phyloP scores from a whole-genome alignment of 495 filamentous ascomycete genomes.

The Penicillium desertorum region DNA sequence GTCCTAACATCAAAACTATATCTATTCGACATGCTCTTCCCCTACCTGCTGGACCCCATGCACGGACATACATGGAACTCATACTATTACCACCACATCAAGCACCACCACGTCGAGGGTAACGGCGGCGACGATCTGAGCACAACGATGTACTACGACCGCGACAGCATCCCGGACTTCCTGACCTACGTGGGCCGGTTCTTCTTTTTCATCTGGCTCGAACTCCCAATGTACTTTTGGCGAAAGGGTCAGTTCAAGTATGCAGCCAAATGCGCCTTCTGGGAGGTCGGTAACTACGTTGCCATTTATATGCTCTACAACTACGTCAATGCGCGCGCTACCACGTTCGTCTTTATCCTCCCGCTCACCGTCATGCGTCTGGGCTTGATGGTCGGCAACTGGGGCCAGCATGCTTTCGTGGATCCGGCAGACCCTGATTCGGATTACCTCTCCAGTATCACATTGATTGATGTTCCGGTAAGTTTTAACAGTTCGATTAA shows the following conservation, averaged over 20 bases:
- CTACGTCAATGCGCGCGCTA: conserved; percentile 50
- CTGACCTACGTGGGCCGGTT: conserved; percentile 70
- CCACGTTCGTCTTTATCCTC: conserved; percentile 59
- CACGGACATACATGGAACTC: conserved; percentile 83
- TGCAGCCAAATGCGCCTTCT: conserved; percentile 53
- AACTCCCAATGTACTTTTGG: conserved; percentile 71
- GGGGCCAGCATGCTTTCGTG: conserved; percentile 74
- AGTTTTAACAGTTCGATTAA: conserved; percentile 24
- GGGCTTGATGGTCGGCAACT: conserved; percentile 72
- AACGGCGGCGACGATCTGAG: conserved; percentile 76
- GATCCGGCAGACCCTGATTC: conserved; percentile 66
- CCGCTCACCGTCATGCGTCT: conserved; percentile 60
- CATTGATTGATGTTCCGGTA: conserved; percentile 70
- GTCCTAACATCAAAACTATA: conserved; percentile 53
- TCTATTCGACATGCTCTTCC: conserved; percentile 61
- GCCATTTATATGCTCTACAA: conserved; percentile 48
- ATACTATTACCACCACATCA: conserved; percentile 83
- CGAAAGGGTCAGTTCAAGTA: conserved; percentile 51
- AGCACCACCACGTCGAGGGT: conserved; percentile 80
- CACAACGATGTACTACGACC: conserved; percentile 73
- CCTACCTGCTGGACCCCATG: conserved; percentile 71
- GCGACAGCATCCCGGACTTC: conserved; percentile 64
- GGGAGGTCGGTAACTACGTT: conserved; percentile 56
- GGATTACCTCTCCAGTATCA: conserved; percentile 70
- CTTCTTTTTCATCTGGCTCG: conserved; percentile 67